Evolutionary conservation across 2,329 filamentous ascomycete species (phyloP).

Genomic region (Xylaria sp.): DNA sequence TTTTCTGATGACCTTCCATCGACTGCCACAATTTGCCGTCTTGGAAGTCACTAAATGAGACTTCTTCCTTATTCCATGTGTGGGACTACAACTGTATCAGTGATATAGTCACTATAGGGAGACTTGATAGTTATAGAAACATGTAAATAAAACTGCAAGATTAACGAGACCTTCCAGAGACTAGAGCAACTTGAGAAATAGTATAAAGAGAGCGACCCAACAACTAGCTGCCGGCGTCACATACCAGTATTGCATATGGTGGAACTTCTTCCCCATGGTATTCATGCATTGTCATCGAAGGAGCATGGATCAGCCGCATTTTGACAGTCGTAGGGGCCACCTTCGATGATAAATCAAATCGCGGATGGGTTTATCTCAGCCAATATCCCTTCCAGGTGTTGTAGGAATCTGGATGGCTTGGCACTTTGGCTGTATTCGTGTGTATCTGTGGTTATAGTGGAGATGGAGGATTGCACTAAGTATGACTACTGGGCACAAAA

Average conservation of each 20-base stretch:
- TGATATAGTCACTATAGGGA: neutral
- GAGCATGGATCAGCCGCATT: conserved; percentile 11
- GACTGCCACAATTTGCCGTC: neutral
- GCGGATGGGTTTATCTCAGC: too few relatives aligned
- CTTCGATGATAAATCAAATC: too few relatives aligned
- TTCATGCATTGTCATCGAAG: conserved; percentile 1
- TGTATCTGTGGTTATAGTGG: too few relatives aligned
- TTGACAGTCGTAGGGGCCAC: neutral
- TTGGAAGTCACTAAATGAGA: conserved; percentile 7
- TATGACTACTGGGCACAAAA: too few relatives aligned
- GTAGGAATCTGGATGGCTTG: too few relatives aligned
- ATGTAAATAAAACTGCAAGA: neutral
- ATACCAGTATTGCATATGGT: conserved; percentile 15
- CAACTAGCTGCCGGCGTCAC: neutral
- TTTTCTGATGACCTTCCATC: conserved; percentile 4
- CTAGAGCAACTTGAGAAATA: neutral
- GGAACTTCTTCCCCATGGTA: conserved; percentile 2
- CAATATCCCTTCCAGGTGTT: too few relatives aligned
- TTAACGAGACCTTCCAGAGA: neutral
- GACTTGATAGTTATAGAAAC: neutral
- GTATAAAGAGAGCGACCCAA: neutral
- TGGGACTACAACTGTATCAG: conserved; percentile 4
- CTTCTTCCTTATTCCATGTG: neutral
- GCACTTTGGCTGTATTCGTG: too few relatives aligned
- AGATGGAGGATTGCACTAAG: too few relatives aligned